Base-by-base conservation (phyloP, 345 rosid genomes). In the Gossypioides kirkii region DNA sequence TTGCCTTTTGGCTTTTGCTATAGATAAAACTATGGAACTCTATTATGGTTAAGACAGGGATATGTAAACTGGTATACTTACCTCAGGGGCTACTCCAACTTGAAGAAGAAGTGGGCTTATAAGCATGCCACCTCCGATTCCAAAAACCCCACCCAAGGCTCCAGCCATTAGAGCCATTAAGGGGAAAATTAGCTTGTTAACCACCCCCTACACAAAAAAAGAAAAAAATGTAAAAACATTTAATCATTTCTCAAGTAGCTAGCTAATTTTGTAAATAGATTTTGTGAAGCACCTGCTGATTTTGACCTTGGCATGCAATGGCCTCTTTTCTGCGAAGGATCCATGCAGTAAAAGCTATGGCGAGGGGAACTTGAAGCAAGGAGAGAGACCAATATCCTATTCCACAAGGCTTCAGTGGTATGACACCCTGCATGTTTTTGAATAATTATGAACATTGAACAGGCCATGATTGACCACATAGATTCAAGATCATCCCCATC, bases 51-150 rank as follows among this genome's bases (percentile, higher is more conserved):
- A 13, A 50, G 8, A 1, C 14, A 23, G 18, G n/a, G 47, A 10
- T 17, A 26, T 12, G 54, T 49, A 5, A 49, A 68, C 41, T 18
- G 14, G 47, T 38, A 38, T 25, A 49, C 22, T 38, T 73, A 88
- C 94, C 96, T 90, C 89, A 3, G 97, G 96, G 38, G 86, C 79
- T 16, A 91, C 82, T 16, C 95, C 90, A 7, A 91, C 87, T 20
- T 87, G 95, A 45, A 94, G 91, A 55, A 94, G 98, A 77, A 94
- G 97, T n/a, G 90, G 97, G 74, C 93, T 90, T 70, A 88, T 87
- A 26, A 92, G 90, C 97, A 92, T 92, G 52, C 93, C 98, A 3
- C 98, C 97, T 61, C 98, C 98, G 69, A 94, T 87, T 58, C 97
- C 98, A 3, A 92, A 94, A 74, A 89, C 78, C 72, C 98, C 95